phyloP scores from a whole-genome alignment of 768 basidiomycete species.

The Serendipita sp. region DNA sequence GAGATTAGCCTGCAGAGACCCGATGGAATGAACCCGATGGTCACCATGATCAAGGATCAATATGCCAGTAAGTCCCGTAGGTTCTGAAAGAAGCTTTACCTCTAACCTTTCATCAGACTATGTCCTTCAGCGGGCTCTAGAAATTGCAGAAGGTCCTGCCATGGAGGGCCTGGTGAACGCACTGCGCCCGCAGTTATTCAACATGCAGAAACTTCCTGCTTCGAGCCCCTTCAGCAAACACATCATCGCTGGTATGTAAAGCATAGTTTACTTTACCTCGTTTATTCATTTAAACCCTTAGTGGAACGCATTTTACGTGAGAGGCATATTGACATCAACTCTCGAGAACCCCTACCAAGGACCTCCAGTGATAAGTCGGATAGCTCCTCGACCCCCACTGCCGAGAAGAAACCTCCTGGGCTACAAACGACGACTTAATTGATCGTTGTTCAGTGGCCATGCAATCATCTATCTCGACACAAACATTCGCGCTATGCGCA shows the following conservation, averaged over 20 bases:
- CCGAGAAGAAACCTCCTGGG: background rate
- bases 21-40: slow-evolving; percentile 49
- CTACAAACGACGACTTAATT: background rate
- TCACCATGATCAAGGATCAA: slow-evolving; percentile 72
- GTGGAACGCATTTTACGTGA: background rate
- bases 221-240: slow-evolving; percentile 67
- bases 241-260: slow-evolving; percentile 51
- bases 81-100: slow-evolving; percentile 9
- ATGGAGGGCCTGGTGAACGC: slow-evolving; percentile 42
- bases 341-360: background rate
- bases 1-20: slow-evolving; percentile 56
- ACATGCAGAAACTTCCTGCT: slow-evolving; percentile 42
- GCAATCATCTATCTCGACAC: no score
- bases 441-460: no score
- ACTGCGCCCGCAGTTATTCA: slow-evolving; percentile 49
- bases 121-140: slow-evolving; percentile 65
- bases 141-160: slow-evolving; percentile 54
- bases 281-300: background rate
- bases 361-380: background rate
- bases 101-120: slow-evolving; percentile 37
- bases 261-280: background rate
- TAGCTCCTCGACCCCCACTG: background rate
- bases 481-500: no score
- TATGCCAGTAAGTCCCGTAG: slow-evolving; percentile 53
- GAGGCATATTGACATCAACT: background rate